Conservation (phyloP, 257 asterid species). For the Leonotis leonurus region DNA sequence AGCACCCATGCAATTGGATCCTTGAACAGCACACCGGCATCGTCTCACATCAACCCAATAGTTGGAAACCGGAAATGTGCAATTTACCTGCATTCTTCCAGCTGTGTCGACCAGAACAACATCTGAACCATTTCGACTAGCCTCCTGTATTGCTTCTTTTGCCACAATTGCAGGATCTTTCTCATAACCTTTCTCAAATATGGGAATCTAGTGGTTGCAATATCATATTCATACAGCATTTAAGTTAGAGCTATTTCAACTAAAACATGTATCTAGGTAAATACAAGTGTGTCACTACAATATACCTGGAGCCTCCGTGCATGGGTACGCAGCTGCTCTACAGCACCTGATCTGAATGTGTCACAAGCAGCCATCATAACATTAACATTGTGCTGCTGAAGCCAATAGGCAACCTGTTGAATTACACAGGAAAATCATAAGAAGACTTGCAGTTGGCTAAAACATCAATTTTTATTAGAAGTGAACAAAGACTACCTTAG, state of each 20-base stretch:
- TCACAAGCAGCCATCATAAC: conserved; percentile 99
- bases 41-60: too few relatives aligned
- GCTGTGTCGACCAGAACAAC: conserved; percentile 98
- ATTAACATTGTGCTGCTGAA: conserved; percentile 68
- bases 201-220: conserved; percentile 54
- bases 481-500: conserved; percentile 47
- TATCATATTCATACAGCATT: not conserved
- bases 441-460: not conserved
- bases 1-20: too few relatives aligned
- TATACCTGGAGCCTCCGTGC: conserved; percentile 91
- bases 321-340: conserved; percentile 96
- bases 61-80: not conserved
- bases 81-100: conserved; percentile 92
- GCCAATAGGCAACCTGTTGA: conserved; percentile 94
- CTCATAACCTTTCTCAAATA: conserved; percentile 97
- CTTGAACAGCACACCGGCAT: too few relatives aligned
- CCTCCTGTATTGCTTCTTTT: conserved; percentile 96
- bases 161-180: conserved; percentile 97
- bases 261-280: not conserved
- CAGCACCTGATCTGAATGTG: conserved; percentile 99
- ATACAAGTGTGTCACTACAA: not conserved
- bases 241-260: conserved; percentile 10
- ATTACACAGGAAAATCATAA: not conserved
- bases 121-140: conserved; percentile 76
- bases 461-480: not conserved